Evolutionary conservation across 306 rosid species (phyloP).

Genomic region (Quercus ilex): DNA sequence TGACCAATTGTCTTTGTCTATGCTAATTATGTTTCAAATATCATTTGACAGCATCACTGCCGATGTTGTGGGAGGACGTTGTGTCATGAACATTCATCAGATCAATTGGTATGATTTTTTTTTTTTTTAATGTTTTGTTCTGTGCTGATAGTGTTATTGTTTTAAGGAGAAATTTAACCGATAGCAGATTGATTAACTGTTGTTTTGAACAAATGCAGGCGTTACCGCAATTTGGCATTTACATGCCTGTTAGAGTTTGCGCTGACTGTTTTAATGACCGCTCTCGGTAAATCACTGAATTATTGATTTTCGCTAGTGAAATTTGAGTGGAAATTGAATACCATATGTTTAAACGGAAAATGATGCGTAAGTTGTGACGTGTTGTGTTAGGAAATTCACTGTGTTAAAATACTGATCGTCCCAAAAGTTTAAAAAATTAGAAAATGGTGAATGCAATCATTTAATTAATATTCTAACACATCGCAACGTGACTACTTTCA

Average conservation of each 20-base stretch:
- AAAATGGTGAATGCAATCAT: too few relatives aligned
- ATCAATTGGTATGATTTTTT: conserved; percentile 55
- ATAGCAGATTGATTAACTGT: conserved; percentile 15
- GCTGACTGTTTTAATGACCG: conserved; percentile 74
- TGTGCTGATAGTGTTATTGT: neutral
- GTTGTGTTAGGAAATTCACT: neutral
- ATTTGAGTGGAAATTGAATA: conserved; percentile 11
- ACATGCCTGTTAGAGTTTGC: conserved; percentile 80
- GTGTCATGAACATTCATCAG: conserved; percentile 85
- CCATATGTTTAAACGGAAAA: neutral
- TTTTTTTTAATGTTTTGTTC: neutral
- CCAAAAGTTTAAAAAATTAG: too few relatives aligned
- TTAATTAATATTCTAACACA: too few relatives aligned
- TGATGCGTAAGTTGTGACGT: neutral
- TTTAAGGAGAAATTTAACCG: neutral
- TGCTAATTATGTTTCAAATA: neutral
- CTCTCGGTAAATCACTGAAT: conserved; percentile 44
- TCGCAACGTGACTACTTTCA: neutral
- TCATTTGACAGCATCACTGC: conserved; percentile 84
- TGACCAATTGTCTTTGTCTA: too few relatives aligned
- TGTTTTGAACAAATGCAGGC: conserved; percentile 48
- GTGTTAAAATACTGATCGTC: too few relatives aligned
- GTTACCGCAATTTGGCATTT: conserved; percentile 80
- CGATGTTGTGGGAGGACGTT: conserved; percentile 91
- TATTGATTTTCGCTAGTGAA: neutral